Conservation (phyloP, 495 filamentous ascomycete genomes). For the Ramalina intermedia region DNA sequence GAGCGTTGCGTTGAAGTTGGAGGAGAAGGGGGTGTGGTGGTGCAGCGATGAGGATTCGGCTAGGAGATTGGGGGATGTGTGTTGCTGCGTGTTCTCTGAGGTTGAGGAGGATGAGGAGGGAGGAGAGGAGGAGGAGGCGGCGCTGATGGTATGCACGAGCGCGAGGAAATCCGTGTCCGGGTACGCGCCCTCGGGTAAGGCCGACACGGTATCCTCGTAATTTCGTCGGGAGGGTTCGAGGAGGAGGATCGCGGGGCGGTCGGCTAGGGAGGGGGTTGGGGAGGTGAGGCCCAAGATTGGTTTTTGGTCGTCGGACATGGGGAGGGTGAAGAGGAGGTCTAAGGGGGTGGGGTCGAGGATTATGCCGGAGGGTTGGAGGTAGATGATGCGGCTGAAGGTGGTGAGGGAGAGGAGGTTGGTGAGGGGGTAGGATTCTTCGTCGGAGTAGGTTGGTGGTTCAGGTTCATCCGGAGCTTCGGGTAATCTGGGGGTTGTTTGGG, state of each 20-base stretch:
- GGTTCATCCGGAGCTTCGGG: conserved; percentile 8
- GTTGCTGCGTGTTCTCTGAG: conserved; percentile 7
- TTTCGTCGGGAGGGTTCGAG: conserved; percentile 11
- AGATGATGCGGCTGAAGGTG: conserved; percentile 29
- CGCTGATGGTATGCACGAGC: conserved; percentile 1
- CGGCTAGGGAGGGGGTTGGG: not conserved
- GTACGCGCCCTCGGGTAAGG: conserved; percentile 11
- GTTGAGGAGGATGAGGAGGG: no score
- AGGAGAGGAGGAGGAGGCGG: conserved; percentile 3
- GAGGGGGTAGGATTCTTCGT: conserved; percentile 19
- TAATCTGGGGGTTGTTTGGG: conserved; percentile 9
- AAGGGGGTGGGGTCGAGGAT: conserved; percentile 27
- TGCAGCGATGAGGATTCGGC: conserved; percentile 9
- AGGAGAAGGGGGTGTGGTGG: conserved; percentile 6
- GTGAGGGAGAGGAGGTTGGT: conserved; percentile 23
- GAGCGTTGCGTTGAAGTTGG: conserved; percentile 24
- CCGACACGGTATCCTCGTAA: conserved; percentile 1
- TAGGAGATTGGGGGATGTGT: conserved; percentile 11
- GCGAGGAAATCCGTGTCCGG: conserved; percentile 10
- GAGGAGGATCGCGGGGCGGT: conserved; percentile 10
- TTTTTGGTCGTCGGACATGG: conserved; percentile 13
- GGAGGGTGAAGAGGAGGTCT: conserved; percentile 27
- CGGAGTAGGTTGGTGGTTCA: conserved; percentile 6
- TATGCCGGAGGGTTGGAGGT: conserved; percentile 24
- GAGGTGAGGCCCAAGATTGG: conserved; percentile 14